phyloP scores from a whole-genome alignment of 495 filamentous ascomycete genomes.

The Xylaria grammica region DNA sequence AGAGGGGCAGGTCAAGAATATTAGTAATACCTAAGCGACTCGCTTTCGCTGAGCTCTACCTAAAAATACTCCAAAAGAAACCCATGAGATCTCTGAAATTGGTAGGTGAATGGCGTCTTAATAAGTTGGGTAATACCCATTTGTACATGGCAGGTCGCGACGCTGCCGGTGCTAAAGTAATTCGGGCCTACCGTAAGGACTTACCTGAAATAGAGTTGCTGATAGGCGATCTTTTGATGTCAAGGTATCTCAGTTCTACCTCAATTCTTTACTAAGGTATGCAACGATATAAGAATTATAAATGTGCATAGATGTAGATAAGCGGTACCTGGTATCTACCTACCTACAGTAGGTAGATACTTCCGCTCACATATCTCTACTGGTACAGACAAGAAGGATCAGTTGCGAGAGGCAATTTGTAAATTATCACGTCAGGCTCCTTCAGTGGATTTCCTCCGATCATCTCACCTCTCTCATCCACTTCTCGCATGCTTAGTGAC shows the following conservation, averaged over 20 bases:
- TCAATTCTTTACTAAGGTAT: no score
- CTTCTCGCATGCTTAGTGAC: not conserved
- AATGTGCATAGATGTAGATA: no score
- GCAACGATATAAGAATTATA: no score
- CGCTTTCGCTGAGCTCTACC: slow-evolving; percentile 7
- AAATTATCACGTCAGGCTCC: not conserved
- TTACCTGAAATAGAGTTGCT: not conserved
- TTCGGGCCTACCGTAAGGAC: slow-evolving; percentile 13
- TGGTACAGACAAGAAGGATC: no score
- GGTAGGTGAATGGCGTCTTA: not conserved
- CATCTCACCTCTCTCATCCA: not conserved
- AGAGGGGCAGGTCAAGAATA: slow-evolving; percentile 7
- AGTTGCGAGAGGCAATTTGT: no score
- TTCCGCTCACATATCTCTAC: no score
- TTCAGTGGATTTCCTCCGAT: not conserved
- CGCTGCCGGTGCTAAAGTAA: slow-evolving; percentile 4
- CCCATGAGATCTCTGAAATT: not conserved
- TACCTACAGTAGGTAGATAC: no score
- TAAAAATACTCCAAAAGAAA: not conserved
- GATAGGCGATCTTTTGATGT: slow-evolving; percentile 5
- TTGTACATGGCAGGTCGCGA: slow-evolving; percentile 10
- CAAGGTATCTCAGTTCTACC: not conserved
- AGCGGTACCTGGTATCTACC: no score
- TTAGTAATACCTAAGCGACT: not conserved
- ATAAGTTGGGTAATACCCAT: not conserved